Evolutionary conservation across 2,329 filamentous ascomycete species (phyloP), one percentile per base, ranked within the genome.

Genomic region (Hymenoscyphus repandus): DNA sequence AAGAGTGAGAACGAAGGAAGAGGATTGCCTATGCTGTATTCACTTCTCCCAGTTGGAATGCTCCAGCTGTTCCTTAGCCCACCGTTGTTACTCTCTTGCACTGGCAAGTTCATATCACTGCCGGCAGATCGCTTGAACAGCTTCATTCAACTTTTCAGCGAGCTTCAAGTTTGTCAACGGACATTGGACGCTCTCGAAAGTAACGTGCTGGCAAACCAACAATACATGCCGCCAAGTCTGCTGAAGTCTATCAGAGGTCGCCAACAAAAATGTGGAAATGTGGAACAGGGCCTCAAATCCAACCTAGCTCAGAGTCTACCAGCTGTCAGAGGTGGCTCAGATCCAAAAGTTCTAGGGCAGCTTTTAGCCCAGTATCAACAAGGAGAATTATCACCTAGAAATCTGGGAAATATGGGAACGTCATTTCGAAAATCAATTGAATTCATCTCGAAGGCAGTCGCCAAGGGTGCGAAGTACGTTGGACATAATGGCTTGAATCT

Each of bases 11-110:
- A 63, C 37, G 40, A 31, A 18, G 63, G 61, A 1, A 61, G 58
- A 49, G 64, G 63, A 22, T 53, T 51, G 18, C 62, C 61, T 15
- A 36, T 65, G 11, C 30, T 45, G 3, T 65, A 65, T 42, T 57
- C 52, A 2, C 52, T 67, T 2, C 47, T 66, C 15, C 64, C 64
- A 17, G 49, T 66, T 10, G 41, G 41, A 4, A 46, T 60, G 18
- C 50, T 66, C 9, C 33, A 39, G 4, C 39, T 59, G 3, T 44
- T 64, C 22, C 39, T 55, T 11, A 49, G 18, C 5, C 6, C 15
- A 34, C 5, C 31, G 22, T 13, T 6, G 12, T 15, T 30, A 1
- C 15, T 6, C 11, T 30, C 13, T 6, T 30, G 10, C 13, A 3
- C 32, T 20, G 13, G 22, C 6, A 32, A 39, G 20, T 47, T 9